A percentile compares a stretch with the other conserved stretches of the same genome.
These are phyloP conservation scores for Cercospora nicotianae DNA, from an alignment of 2,329 filamentous ascomycete genomes.

Conservation along the genomic window DNA sequence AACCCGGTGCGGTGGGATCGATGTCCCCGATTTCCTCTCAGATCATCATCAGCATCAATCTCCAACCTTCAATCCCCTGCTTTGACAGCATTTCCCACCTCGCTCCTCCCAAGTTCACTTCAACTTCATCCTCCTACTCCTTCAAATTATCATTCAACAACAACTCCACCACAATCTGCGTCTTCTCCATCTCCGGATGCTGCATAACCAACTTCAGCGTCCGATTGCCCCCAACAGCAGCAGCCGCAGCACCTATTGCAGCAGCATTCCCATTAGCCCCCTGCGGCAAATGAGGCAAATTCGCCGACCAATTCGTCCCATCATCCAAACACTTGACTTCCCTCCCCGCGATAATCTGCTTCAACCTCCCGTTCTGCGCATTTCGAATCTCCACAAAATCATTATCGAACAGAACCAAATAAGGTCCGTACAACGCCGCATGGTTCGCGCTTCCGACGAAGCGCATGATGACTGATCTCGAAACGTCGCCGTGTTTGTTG, in stretches of 20 bases:
- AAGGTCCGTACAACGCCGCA: slow-evolving; percentile 87
- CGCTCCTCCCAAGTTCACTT: no score
- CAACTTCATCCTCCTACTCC: slow-evolving; percentile 33
- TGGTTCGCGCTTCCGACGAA: slow-evolving; percentile 91
- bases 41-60: background rate
- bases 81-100: background rate
- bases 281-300: slow-evolving; percentile 17
- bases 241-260: slow-evolving; percentile 36
- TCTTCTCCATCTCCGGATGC: slow-evolving; percentile 80
- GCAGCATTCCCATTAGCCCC: slow-evolving; percentile 25
- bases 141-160: slow-evolving; percentile 76
- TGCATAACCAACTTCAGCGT: slow-evolving; percentile 95
- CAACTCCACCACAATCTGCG: slow-evolving; percentile 89
- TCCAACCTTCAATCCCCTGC: background rate
- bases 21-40: background rate
- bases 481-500: slow-evolving; percentile 96
- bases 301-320: slow-evolving; percentile 61
- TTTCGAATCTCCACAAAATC: slow-evolving; percentile 98
- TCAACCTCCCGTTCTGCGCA: slow-evolving; percentile 87
- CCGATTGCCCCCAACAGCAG: slow-evolving; percentile 47
- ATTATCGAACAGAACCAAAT: slow-evolving; percentile 88
- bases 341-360: slow-evolving; percentile 89
- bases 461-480: slow-evolving; percentile 92
- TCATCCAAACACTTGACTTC: slow-evolving; percentile 91
- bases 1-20: background rate